phyloP scores from a whole-genome alignment of 257 asterid genomes.

The Echites panduratus region DNA sequence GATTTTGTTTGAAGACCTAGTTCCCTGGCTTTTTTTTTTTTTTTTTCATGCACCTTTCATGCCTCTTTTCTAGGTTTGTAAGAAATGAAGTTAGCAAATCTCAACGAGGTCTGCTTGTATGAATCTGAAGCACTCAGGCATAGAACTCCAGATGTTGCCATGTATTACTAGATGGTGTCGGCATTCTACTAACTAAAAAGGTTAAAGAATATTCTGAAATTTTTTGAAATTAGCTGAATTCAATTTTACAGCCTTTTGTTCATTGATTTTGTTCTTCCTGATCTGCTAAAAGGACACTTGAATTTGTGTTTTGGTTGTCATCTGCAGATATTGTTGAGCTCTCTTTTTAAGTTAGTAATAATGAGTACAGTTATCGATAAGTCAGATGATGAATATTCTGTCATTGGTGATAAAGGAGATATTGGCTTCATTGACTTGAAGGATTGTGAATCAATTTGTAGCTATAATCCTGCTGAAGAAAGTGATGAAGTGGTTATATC shows the following conservation, averaged over 20 bases:
- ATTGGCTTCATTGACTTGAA: slow-evolving; percentile 75
- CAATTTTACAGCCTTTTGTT: background rate
- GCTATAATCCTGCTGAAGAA: slow-evolving; percentile 64
- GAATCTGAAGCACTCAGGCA: background rate
- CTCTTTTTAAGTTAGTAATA: background rate
- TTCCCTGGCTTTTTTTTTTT: too few relatives aligned
- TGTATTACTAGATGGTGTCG: background rate
- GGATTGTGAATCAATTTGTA: slow-evolving; percentile 39
- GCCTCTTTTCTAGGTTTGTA: too few relatives aligned
- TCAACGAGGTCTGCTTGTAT: background rate
- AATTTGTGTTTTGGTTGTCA: background rate
- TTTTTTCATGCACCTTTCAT: too few relatives aligned
- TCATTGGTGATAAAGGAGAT: slow-evolving; percentile 71
- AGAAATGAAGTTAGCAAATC: too few relatives aligned
- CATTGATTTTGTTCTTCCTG: background rate
- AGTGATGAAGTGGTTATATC: slow-evolving; percentile 54
- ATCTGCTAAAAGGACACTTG: background rate
- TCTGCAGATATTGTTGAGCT: background rate
- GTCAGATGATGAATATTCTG: slow-evolving; percentile 80
- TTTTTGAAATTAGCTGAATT: background rate
- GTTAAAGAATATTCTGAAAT: background rate
- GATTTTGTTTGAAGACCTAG: background rate
- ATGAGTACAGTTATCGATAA: slow-evolving; percentile 43
- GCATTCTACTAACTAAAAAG: background rate
- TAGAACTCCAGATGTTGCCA: too few relatives aligned